A percentile compares a stretch with the other conserved stretches of the same genome.
Conservation (phyloP, 2,329 filamentous ascomycete species). For the Didymella segeticola region DNA sequence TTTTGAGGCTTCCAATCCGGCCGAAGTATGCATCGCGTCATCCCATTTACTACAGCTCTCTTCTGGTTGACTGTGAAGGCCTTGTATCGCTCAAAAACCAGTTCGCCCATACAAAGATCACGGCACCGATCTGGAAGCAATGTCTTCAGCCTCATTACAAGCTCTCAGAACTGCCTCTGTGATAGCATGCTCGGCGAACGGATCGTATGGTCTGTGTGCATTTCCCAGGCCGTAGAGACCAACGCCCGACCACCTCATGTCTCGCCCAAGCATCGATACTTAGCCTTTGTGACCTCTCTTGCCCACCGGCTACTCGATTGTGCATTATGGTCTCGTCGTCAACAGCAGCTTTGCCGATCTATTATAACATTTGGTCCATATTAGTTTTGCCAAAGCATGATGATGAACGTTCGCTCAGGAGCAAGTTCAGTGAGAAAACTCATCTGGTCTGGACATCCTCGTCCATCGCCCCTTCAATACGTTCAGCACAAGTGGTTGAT, state of each 20-base stretch:
- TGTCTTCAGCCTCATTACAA: constrained; percentile 25
- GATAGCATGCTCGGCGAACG: constrained; percentile 30
- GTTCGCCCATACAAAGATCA: constrained; percentile 40
- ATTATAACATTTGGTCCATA: constrained; percentile 53
- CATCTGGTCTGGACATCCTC: constrained; percentile 60
- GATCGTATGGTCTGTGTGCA: constrained; percentile 25
- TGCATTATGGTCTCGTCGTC: constrained; percentile 43
- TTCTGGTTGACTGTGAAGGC: constrained; percentile 16
- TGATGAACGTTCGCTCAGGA: constrained; percentile 60
- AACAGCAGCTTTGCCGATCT: constrained; percentile 24
- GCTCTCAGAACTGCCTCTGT: constrained; percentile 26
- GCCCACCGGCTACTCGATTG: constrained; percentile 38
- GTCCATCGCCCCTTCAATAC: constrained; percentile 59
- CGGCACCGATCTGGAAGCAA: constrained; percentile 37
- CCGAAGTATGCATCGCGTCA: constrained; percentile 28
- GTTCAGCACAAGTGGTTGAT: no score
- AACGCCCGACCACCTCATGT: constrained; percentile 63
- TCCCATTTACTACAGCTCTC: constrained; percentile 16
- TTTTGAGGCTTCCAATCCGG: constrained; percentile 82
- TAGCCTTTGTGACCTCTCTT: constrained; percentile 30
- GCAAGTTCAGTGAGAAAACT: constrained; percentile 65
- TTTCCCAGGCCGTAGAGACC: constrained; percentile 55
- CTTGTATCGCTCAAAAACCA: constrained; percentile 26
- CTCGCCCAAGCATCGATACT: constrained; percentile 55
- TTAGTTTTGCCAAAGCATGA: constrained; percentile 64